Conservation (phyloP, 139 green algal genomes). For the Auxenochlorella pyrenoidosa region DNA sequence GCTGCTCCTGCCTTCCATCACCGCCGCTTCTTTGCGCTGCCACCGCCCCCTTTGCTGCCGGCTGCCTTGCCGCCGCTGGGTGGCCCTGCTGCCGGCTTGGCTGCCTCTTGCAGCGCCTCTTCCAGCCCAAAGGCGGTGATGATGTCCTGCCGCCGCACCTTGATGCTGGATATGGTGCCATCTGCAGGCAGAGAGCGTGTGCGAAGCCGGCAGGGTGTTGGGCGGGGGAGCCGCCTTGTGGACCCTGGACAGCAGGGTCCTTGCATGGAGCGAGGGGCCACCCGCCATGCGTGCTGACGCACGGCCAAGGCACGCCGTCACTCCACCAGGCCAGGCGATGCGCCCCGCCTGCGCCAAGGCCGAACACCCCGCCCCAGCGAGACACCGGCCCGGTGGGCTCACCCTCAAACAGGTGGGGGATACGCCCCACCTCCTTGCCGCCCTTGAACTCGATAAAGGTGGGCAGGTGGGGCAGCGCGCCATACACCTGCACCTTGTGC, state of each 20-base stretch:
- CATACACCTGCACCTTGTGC: conserved; percentile 37
- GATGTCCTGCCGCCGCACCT: conserved; percentile 51
- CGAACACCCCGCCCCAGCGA: not conserved
- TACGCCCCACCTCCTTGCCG: conserved; percentile 58
- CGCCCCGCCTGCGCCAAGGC: not conserved
- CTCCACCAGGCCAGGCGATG: not conserved
- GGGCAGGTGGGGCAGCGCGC: conserved; percentile 53
- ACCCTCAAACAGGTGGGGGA: conserved; percentile 64
- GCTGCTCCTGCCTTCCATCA: too few species aligned
- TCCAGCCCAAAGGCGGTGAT: conserved; percentile 61
- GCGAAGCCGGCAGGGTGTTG: not conserved
- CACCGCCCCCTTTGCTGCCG: not conserved
- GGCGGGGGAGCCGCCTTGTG: not conserved
- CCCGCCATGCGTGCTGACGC: too few species aligned
- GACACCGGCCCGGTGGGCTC: not conserved
- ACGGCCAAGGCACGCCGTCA: not conserved
- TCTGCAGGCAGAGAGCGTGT: not conserved
- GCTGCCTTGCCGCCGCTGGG: not conserved
- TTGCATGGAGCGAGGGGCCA: too few species aligned
- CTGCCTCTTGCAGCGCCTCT: not conserved
- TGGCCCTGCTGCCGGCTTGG: not conserved
- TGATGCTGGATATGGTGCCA: conserved; percentile 3
- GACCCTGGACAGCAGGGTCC: not conserved
- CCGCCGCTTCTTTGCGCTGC: conserved; percentile 22
- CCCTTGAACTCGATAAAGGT: conserved; percentile 70